Conservation (phyloP, 495 filamentous ascomycete species). For the Aspergillus olivimuriae region DNA sequence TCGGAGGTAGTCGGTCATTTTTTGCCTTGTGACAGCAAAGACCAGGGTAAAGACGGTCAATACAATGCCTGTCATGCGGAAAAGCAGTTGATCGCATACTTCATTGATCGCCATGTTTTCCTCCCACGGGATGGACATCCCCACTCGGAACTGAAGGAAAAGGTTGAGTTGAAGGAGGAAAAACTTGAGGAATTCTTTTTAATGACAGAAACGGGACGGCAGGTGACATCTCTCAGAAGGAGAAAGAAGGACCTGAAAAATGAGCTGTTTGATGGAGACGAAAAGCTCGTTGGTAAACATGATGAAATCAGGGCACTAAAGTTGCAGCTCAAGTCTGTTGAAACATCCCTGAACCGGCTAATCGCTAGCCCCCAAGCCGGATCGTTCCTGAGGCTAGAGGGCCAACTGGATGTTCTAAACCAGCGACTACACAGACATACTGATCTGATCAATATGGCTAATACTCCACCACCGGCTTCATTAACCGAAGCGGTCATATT, state of each 20-base stretch:
- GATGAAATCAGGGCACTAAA: slow-evolving; percentile 5
- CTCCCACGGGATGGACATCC: slow-evolving; percentile 6
- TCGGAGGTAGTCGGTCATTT: slow-evolving; percentile 4
- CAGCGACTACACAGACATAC: slow-evolving; percentile 1
- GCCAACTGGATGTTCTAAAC: slow-evolving; percentile 1
- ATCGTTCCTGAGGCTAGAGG: slow-evolving; percentile 1
- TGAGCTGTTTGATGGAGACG: slow-evolving; percentile 3
- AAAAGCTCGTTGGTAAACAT: slow-evolving; percentile 6
- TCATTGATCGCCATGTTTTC: slow-evolving; percentile 14
- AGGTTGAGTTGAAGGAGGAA: neutral
- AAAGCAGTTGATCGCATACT: slow-evolving; percentile 14
- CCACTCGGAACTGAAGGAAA: slow-evolving; percentile 1
- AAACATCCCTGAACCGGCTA: slow-evolving; percentile 6
- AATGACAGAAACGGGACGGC: neutral
- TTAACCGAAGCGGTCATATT: slow-evolving; percentile 5
- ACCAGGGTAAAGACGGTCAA: slow-evolving; percentile 7
- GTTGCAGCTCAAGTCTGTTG: slow-evolving; percentile 4
- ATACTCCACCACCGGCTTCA: slow-evolving; percentile 2
- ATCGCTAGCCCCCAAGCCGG: slow-evolving; percentile 1
- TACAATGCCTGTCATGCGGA: slow-evolving; percentile 14
- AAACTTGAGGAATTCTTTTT: neutral
- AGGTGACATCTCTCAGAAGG: slow-evolving; percentile 4
- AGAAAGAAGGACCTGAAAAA: slow-evolving; percentile 5
- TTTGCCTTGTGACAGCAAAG: neutral
- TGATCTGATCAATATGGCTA: slow-evolving; percentile 1